A percentile compares a stretch with the other conserved stretches of the same genome.
These are phyloP conservation scores for Pneumocystis murina DNA, from an alignment of 1,139 yeast species.

Conservation along the genomic window DNA sequence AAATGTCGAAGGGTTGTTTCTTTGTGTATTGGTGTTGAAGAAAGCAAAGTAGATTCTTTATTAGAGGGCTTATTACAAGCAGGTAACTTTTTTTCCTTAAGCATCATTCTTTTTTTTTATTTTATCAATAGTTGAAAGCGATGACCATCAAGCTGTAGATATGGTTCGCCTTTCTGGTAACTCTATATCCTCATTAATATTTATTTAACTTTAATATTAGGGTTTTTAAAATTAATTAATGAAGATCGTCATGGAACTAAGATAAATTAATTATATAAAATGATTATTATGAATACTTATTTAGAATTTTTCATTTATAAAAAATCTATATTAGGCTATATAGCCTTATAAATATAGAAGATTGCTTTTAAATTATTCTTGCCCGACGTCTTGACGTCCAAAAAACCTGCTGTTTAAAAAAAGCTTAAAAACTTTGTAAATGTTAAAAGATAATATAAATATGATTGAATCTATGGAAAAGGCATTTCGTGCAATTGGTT, in stretches of 20 bases:
- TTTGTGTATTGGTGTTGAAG: slow-evolving; percentile 75
- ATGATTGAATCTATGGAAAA: background rate
- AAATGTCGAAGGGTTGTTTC: slow-evolving; percentile 84
- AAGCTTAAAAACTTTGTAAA: background rate
- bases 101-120: background rate
- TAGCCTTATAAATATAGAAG: background rate
- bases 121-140: slow-evolving; percentile 40
- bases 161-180: slow-evolving; percentile 39
- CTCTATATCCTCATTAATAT: slow-evolving; percentile 20
- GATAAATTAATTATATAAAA: background rate
- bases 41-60: slow-evolving; percentile 61
- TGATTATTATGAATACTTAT: background rate
- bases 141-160: slow-evolving; percentile 42
- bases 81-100: slow-evolving; percentile 20
- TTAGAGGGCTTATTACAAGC: slow-evolving; percentile 79
- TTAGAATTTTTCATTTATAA: background rate
- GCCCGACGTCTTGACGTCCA: background rate
- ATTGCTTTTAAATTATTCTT: background rate
- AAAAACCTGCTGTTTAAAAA: background rate
- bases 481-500: background rate
- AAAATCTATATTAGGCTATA: background rate
- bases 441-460: background rate
- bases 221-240: slow-evolving; percentile 20
- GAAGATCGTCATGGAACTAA: background rate
- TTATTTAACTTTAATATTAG: slow-evolving; percentile 8